Evolutionary conservation across 768 basidiomycete species (phyloP).

Genomic region (Antrodiella citrinella): DNA sequence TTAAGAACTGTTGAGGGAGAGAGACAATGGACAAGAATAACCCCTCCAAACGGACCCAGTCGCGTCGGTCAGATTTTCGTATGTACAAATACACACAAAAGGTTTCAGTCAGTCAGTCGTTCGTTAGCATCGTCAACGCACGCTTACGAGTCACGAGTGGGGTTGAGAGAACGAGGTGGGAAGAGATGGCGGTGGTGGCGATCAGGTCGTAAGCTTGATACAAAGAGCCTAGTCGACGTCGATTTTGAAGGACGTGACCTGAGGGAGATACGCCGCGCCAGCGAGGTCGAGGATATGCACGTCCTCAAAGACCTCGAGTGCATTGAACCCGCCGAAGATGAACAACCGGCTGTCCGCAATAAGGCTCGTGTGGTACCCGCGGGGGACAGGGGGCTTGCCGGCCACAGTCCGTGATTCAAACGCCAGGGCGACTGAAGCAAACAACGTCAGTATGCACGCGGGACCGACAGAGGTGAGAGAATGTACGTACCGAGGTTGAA

Average conservation of each 20-base stretch:
- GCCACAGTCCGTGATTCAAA: constrained; percentile 68
- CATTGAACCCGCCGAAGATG: constrained; percentile 85
- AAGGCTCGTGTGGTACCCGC: constrained; percentile 82
- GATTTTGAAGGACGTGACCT: constrained; percentile 32
- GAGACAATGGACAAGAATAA: too few relatives aligned
- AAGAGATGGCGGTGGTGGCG: too few relatives aligned
- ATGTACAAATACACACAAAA: too few relatives aligned
- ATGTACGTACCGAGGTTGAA: constrained; percentile 81
- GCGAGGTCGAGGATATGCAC: constrained; percentile 81
- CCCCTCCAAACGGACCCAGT: too few relatives aligned
- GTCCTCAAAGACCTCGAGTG: constrained; percentile 77
- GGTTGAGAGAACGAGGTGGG: too few relatives aligned
- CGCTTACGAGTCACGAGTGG: too few relatives aligned
- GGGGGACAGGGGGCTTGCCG: constrained; percentile 60
- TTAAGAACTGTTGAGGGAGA: too few relatives aligned
- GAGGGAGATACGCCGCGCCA: constrained; percentile 81
- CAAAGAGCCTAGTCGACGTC: constrained; percentile 17
- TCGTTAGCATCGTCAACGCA: too few relatives aligned
- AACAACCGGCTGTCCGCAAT: constrained; percentile 81
- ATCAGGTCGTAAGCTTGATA: too few relatives aligned
- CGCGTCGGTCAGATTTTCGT: too few relatives aligned
- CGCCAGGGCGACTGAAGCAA: constrained; percentile 63
- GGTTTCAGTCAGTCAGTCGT: too few relatives aligned
- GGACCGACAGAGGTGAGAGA: background rate
- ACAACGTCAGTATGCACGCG: background rate